These are phyloP conservation scores for Botrytis cinerea DNA, from an alignment of 2,329 filamentous ascomycete genomes.

Conservation along the genomic window DNA sequence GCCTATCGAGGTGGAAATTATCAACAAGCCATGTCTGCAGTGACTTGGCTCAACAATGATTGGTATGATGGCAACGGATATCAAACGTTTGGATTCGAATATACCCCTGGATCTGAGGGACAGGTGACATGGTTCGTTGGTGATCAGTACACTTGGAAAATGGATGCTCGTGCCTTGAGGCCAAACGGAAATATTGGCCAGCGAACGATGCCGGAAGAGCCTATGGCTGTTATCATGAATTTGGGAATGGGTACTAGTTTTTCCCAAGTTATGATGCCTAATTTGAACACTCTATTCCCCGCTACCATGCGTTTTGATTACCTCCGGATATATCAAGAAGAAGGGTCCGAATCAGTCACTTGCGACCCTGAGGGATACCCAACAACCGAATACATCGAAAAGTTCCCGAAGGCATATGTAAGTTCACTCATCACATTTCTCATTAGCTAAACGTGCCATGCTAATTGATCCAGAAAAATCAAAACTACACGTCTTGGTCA, in stretches of 20 bases:
- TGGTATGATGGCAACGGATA: conserved; percentile 68
- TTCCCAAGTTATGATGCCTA: conserved; percentile 59
- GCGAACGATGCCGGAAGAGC: conserved; percentile 65
- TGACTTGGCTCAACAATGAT: conserved; percentile 63
- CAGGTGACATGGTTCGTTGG: conserved; percentile 71
- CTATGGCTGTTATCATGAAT: conserved; percentile 67
- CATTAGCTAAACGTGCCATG: not conserved
- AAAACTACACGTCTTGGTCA: conserved; percentile 62
- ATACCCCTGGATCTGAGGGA: conserved; percentile 59
- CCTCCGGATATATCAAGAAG: conserved; percentile 66
- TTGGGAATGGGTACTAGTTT: conserved; percentile 71
- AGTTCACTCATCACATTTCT: conserved; percentile 44
- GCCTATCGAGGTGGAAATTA: conserved; percentile 61
- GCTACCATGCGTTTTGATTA: conserved; percentile 70
- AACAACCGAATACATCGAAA: conserved; percentile 66
- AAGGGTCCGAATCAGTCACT: conserved; percentile 56
- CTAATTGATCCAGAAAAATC: conserved; percentile 49
- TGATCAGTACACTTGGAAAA: conserved; percentile 63
- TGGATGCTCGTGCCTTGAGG: conserved; percentile 59
- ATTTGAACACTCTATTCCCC: conserved; percentile 57
- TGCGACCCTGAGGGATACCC: conserved; percentile 69
- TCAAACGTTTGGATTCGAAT: conserved; percentile 65
- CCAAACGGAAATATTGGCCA: conserved; percentile 71
- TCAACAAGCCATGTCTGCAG: conserved; percentile 63
- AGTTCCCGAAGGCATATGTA: conserved; percentile 58